A percentile compares a stretch with the other conserved stretches of the same genome.
Evolutionary conservation across 2,329 filamentous ascomycete genomes (phyloP).

Genomic region (Bipolaris zeicola): DNA sequence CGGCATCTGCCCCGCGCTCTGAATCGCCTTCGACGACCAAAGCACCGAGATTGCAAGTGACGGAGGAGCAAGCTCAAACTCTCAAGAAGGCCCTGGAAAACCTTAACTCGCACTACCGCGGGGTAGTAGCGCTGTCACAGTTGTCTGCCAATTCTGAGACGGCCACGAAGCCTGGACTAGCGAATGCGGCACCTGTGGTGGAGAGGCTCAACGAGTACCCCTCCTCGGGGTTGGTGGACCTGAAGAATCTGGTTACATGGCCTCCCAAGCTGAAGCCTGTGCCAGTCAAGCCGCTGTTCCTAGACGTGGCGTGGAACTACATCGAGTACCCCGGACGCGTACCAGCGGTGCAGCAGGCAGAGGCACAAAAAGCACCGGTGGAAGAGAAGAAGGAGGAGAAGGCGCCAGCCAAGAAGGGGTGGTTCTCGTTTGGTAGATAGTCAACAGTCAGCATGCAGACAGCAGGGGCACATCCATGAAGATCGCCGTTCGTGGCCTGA

Average conservation of each 20-base stretch:
- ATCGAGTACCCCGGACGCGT: constrained; percentile 81
- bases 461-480: constrained; percentile 7
- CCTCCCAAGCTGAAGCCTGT: constrained; percentile 82
- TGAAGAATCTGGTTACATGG: constrained; percentile 82
- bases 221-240: constrained; percentile 66
- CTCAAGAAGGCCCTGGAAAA: constrained; percentile 68
- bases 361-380: constrained; percentile 31
- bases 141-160: constrained; percentile 58
- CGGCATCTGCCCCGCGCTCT: constrained; percentile 50
- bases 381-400: constrained; percentile 40
- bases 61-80: constrained; percentile 61
- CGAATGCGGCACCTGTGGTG: constrained; percentile 66
- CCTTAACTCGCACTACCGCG: constrained; percentile 80
- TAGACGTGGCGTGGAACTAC: constrained; percentile 98
- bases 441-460: not conserved
- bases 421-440: constrained; percentile 58
- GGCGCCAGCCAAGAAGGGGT: constrained; percentile 55
- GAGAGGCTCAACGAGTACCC: constrained; percentile 80
- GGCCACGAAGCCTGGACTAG: constrained; percentile 53
- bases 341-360: constrained; percentile 38
- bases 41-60: constrained; percentile 72
- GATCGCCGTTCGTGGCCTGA: constrained; percentile 10
- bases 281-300: constrained; percentile 92
- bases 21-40: constrained; percentile 34
- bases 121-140: constrained; percentile 80